Conservation (phyloP, 305 asterid genomes). For the Nicotiana rustica region DNA sequence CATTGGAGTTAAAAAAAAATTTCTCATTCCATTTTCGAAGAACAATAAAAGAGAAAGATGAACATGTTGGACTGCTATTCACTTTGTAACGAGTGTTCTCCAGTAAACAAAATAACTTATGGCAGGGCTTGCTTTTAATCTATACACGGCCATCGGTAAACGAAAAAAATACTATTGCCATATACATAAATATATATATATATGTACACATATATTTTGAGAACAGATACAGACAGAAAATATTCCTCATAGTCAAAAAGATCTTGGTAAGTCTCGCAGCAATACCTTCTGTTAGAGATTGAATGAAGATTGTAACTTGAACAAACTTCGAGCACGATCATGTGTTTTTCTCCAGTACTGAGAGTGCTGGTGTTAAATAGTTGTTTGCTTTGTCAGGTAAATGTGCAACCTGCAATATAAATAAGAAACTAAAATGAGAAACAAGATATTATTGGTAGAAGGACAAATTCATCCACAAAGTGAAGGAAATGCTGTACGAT, state of each 20-base stretch:
- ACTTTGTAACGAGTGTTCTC: slow-evolving; percentile 25
- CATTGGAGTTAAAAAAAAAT: no score
- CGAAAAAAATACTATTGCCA: not conserved
- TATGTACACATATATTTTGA: not conserved
- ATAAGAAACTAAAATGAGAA: slow-evolving; percentile 21
- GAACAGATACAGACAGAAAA: slow-evolving; percentile 19
- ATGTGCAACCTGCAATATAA: slow-evolving; percentile 79
- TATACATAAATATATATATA: not conserved
- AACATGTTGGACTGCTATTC: not conserved
- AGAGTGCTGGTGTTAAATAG: slow-evolving; percentile 90
- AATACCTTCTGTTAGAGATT: slow-evolving; percentile 28
- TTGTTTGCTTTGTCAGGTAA: slow-evolving; percentile 96
- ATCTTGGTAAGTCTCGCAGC: slow-evolving; percentile 32
- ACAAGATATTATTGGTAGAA: not conserved
- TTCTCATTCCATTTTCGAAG: not conserved
- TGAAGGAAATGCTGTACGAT: slow-evolving; percentile 6
- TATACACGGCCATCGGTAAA: not conserved
- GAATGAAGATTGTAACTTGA: slow-evolving; percentile 17
- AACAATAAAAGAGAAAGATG: not conserved
- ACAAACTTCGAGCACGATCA: slow-evolving; percentile 25
- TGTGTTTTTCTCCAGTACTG: slow-evolving; percentile 86
- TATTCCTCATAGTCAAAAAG: not conserved
- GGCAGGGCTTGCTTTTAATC: not conserved
- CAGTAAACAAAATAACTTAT: not conserved
- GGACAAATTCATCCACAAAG: not conserved